A percentile compares a stretch with the other conserved stretches of the same genome.
Evolutionary conservation across 306 rosid genomes (phyloP).

Genomic region (Quillaja saponaria): DNA sequence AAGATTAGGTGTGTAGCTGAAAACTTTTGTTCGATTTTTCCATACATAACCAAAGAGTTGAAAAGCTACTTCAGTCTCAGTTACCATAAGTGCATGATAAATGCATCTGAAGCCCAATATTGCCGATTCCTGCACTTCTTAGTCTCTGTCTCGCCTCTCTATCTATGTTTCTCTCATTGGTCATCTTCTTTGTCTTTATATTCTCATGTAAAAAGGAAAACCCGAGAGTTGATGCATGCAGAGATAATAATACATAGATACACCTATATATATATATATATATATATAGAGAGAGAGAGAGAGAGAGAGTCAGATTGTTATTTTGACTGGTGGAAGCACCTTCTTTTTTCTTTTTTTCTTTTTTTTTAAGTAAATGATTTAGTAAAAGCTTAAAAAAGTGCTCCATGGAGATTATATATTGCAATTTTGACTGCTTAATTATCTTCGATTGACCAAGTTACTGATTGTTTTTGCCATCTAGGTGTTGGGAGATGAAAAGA

Average conservation of each 20-base stretch:
- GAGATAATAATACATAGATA: background rate
- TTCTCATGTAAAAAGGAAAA: background rate
- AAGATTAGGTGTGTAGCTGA: no score
- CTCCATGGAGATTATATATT: background rate
- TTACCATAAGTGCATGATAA: no score
- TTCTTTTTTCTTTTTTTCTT: slow-evolving; percentile 11
- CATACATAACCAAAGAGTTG: no score
- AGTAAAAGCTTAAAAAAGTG: background rate
- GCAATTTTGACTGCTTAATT: slow-evolving; percentile 8
- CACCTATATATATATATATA: background rate
- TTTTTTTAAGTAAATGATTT: background rate
- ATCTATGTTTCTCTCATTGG: background rate
- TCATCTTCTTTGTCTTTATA: background rate
- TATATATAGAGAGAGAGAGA: no score
- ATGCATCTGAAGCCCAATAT: no score
- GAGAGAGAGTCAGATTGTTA: background rate
- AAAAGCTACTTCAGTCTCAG: no score
- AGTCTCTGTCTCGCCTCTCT: background rate
- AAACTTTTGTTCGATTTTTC: no score
- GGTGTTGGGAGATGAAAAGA: slow-evolving; percentile 74
- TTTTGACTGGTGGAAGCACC: slow-evolving; percentile 15
- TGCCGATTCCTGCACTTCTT: no score
- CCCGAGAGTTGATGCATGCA: slow-evolving; percentile 19
- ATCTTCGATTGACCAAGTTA: slow-evolving; percentile 12
- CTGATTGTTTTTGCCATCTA: slow-evolving; percentile 32